A percentile compares a stretch with the other conserved stretches of the same genome.
Evolutionary conservation across 495 filamentous ascomycete genomes (phyloP).

Genomic region (Copromyces sp.): DNA sequence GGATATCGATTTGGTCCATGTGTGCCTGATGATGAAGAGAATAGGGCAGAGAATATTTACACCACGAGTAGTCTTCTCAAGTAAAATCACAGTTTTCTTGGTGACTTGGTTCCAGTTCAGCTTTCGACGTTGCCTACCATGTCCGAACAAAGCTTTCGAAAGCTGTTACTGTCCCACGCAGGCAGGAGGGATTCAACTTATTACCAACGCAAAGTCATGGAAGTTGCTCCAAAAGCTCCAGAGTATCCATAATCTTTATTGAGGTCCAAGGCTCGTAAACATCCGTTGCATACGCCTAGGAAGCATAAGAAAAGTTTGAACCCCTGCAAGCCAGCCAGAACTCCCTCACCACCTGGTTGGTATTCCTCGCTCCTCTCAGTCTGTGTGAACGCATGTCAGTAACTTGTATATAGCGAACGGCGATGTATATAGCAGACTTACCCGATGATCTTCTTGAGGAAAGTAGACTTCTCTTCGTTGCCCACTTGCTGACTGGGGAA

Average conservation of each 20-base stretch:
- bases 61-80: background rate
- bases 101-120: background rate
- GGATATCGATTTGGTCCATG: background rate
- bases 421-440: slow-evolving; percentile 16
- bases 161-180: background rate
- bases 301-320: slow-evolving; percentile 16
- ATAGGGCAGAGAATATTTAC: background rate
- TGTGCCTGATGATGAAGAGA: background rate
- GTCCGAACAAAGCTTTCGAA: background rate
- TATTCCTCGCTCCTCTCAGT: slow-evolving; percentile 11
- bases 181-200: background rate
- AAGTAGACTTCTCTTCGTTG: slow-evolving; percentile 50
- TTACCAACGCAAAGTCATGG: background rate
- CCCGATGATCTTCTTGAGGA: slow-evolving; percentile 48
- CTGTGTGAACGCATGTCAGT: slow-evolving; percentile 2
- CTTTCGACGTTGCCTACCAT: background rate
- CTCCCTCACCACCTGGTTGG: slow-evolving; percentile 18
- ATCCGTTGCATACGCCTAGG: background rate
- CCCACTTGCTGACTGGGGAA: slow-evolving; percentile 51
- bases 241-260: background rate
- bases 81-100: background rate
- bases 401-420: background rate
- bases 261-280: background rate
- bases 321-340: slow-evolving; percentile 16
- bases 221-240: background rate